Evolutionary conservation across 176 grass and related monocot genomes (phyloP).

Genomic region (Stipa capillata): DNA sequence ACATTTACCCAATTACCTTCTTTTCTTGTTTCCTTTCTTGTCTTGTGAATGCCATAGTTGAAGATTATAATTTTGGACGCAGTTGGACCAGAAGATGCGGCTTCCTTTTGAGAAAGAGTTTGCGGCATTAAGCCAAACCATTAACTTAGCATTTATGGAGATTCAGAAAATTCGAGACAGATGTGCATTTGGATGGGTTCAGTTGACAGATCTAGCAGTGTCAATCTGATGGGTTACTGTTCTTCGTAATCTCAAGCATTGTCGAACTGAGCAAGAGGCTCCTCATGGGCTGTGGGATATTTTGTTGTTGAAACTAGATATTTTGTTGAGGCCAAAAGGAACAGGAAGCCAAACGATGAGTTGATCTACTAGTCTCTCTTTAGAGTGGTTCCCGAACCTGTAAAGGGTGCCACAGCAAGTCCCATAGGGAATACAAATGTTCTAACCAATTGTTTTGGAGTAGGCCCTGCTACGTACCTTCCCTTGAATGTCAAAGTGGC

Average conservation of each 20-base stretch:
- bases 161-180: slow-evolving; percentile 75
- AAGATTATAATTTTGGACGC: slow-evolving; percentile 20
- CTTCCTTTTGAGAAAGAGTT: slow-evolving; percentile 61
- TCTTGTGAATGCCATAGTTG: neutral
- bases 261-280: neutral
- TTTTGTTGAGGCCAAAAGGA: neutral
- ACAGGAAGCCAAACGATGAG: neutral
- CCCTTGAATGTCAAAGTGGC: neutral
- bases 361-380: neutral
- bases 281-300: neutral
- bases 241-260: neutral
- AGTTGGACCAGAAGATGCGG: slow-evolving; percentile 73
- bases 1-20: neutral
- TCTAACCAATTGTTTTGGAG: neutral
- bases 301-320: neutral
- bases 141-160: slow-evolving; percentile 47
- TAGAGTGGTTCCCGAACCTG: neutral
- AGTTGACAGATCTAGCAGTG: slow-evolving; percentile 54
- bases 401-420: neutral
- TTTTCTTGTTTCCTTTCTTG: neutral
- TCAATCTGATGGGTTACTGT: slow-evolving; percentile 40
- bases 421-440: neutral
- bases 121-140: slow-evolving; percentile 33
- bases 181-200: slow-evolving; percentile 83
- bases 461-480: neutral